A percentile compares a stretch with the other conserved stretches of the same genome.
These are phyloP conservation scores for Boeremia lycopersici DNA, from an alignment of 2,329 filamentous ascomycete species.

Conservation along the genomic window DNA sequence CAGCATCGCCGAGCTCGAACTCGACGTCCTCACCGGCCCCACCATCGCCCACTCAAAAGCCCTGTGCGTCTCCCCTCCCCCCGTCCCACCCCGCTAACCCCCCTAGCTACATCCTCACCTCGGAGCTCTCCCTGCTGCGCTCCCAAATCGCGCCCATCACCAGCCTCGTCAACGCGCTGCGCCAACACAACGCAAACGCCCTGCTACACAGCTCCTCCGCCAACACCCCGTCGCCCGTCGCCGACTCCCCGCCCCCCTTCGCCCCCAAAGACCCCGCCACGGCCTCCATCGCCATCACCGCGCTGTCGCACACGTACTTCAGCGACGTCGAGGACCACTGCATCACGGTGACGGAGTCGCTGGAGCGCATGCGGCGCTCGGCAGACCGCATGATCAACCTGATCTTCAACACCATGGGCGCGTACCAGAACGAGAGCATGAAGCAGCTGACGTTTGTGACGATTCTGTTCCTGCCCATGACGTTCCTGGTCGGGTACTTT, in stretches of 20 bases:
- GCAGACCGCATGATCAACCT: conserved; percentile 79
- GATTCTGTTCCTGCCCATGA: conserved; percentile 86
- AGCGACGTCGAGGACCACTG: conserved; percentile 90
- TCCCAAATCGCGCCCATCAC: conserved; percentile 83
- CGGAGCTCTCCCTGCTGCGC: conserved; percentile 81
- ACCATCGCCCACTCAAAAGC: conserved; percentile 73
- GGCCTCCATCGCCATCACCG: conserved; percentile 74
- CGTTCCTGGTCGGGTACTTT: conserved; percentile 74
- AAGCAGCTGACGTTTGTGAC: conserved; percentile 86
- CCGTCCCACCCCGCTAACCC: not conserved
- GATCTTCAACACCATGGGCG: conserved; percentile 90
- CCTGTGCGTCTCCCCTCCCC: conserved; percentile 45
- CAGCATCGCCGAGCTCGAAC: conserved; percentile 82
- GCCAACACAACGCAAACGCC: conserved; percentile 68
- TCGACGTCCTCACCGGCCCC: conserved; percentile 83
- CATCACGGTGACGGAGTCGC: conserved; percentile 76
- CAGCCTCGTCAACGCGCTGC: conserved; percentile 82
- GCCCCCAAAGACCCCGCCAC: conserved; percentile 34
- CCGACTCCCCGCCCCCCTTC: conserved; percentile 17
- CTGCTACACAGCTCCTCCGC: conserved; percentile 30
- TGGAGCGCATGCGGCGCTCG: conserved; percentile 80
- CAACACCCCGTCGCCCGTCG: conserved; percentile 9
- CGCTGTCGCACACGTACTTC: conserved; percentile 82
- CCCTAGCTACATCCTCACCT: conserved; percentile 74
- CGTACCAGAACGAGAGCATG: conserved; percentile 89